These are phyloP conservation scores for Crucihimalaya himalaica DNA, from an alignment of 345 rosid species.

Conservation along the genomic window DNA sequence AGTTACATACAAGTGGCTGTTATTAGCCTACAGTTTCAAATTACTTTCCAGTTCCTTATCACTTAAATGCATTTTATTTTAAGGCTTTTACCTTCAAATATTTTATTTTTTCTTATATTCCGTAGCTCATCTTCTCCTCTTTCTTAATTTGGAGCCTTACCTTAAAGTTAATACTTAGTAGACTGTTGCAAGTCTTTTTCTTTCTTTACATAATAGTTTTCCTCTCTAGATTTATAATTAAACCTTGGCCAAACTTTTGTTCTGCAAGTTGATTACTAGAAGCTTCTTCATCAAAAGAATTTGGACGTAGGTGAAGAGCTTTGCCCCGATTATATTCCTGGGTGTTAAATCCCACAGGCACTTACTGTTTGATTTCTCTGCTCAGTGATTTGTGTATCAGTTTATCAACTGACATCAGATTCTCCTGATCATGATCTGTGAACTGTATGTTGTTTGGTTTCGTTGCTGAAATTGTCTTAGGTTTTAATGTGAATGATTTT, in stretches of 20 bases:
- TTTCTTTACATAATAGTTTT: constrained; percentile 9
- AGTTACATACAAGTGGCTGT: constrained; percentile 61
- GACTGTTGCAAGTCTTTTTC: constrained; percentile 3
- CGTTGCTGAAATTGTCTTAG: background rate
- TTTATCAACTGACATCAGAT: constrained; percentile 2
- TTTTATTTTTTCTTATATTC: constrained; percentile 34
- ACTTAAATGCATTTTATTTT: constrained; percentile 8
- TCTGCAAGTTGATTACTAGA: constrained; percentile 12
- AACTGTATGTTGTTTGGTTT: constrained; percentile 13
- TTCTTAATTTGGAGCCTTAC: constrained; percentile 11
- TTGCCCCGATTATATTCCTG: background rate
- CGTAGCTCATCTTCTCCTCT: constrained; percentile 37
- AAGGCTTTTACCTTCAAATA: constrained; percentile 39
- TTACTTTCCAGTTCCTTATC: constrained; percentile 36
- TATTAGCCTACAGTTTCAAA: constrained; percentile 49
- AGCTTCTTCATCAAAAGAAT: background rate
- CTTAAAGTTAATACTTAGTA: constrained; percentile 31
- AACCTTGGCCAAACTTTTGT: constrained; percentile 3
- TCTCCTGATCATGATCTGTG: background rate
- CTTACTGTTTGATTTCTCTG: background rate
- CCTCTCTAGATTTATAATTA: background rate
- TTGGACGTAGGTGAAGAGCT: background rate
- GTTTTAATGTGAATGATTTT: constrained; percentile 17
- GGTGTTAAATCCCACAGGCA: background rate
- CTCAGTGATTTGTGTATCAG: background rate